phyloP scores from a whole-genome alignment of 331 rosid species.

The Ulmus americana region DNA sequence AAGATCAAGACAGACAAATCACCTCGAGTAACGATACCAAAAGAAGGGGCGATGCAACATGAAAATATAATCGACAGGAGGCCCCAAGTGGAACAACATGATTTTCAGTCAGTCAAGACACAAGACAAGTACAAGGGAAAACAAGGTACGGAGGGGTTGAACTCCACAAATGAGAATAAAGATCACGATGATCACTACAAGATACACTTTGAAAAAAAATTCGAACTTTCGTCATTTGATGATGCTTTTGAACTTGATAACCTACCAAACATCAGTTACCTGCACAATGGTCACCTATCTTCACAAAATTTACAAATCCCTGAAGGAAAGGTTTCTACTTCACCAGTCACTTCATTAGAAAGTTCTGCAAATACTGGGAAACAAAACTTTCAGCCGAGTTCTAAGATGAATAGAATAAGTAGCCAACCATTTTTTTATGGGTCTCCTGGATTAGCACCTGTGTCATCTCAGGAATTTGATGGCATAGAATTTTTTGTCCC shows the following conservation, averaged over 20 bases:
- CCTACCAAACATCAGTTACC: slow-evolving; percentile 31
- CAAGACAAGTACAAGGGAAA: slow-evolving; percentile 22
- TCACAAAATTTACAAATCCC: slow-evolving; percentile 35
- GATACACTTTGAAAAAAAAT: slow-evolving; percentile 16
- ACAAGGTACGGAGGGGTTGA: slow-evolving; percentile 28
- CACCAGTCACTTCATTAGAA: slow-evolving; percentile 28
- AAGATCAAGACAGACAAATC: slow-evolving; percentile 28
- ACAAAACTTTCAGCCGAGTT: slow-evolving; percentile 33
- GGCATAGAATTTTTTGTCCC: slow-evolving; percentile 19
- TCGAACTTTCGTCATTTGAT: slow-evolving; percentile 28
- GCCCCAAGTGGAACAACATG: slow-evolving; percentile 22
- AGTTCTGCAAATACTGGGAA: slow-evolving; percentile 31
- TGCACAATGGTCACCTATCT: slow-evolving; percentile 29
- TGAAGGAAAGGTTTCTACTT: slow-evolving; percentile 22
- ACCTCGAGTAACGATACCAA: slow-evolving; percentile 32
- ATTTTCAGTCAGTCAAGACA: slow-evolving; percentile 25
- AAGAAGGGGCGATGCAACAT: slow-evolving; percentile 29
- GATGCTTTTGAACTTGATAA: slow-evolving; percentile 26
- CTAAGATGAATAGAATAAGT: slow-evolving; percentile 21
- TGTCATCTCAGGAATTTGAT: slow-evolving; percentile 24
- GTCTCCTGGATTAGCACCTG: slow-evolving; percentile 28
- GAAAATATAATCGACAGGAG: slow-evolving; percentile 28
- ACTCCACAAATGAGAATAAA: slow-evolving; percentile 16
- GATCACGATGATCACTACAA: slow-evolving; percentile 23
- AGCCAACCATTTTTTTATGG: slow-evolving; percentile 27